Conservation (phyloP, 441 rosid genomes). For the Gossypium davidsonii region DNA sequence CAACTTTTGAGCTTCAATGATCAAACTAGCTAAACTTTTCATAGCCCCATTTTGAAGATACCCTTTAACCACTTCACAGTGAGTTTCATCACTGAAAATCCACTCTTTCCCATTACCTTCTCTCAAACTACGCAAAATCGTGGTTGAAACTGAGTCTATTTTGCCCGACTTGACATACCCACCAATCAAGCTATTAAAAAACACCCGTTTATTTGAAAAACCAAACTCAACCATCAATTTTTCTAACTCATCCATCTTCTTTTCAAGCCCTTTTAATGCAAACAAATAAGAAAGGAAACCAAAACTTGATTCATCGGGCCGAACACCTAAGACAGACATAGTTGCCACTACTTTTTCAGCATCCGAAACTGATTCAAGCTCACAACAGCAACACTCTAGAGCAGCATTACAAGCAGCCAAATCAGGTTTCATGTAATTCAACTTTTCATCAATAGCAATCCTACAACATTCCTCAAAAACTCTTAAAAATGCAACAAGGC, state of each 20-base stretch:
- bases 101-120: conserved; percentile 29
- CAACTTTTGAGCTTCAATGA: conserved; percentile 68
- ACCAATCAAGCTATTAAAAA: conserved; percentile 53
- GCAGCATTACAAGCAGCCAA: conserved; percentile 69
- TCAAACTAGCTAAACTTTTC: conserved; percentile 61
- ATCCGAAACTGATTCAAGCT: conserved; percentile 52
- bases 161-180: conserved; percentile 60
- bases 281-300: conserved; percentile 75
- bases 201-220: conserved; percentile 33
- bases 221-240: conserved; percentile 51
- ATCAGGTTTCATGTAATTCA: conserved; percentile 72
- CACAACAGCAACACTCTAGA: conserved; percentile 57
- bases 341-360: conserved; percentile 62
- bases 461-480: conserved; percentile 66
- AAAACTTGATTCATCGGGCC: conserved; percentile 65
- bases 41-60: conserved; percentile 51
- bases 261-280: conserved; percentile 55
- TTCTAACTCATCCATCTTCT: conserved; percentile 62
- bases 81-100: conserved; percentile 48
- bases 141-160: conserved; percentile 48
- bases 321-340: conserved; percentile 65
- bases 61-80: conserved; percentile 55
- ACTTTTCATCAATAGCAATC: conserved; percentile 67
- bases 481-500: conserved; percentile 42
- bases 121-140: conserved; percentile 37